Base-by-base conservation (phyloP, 2,329 filamentous ascomycete genomes). In the Aspergillus sp. region DNA sequence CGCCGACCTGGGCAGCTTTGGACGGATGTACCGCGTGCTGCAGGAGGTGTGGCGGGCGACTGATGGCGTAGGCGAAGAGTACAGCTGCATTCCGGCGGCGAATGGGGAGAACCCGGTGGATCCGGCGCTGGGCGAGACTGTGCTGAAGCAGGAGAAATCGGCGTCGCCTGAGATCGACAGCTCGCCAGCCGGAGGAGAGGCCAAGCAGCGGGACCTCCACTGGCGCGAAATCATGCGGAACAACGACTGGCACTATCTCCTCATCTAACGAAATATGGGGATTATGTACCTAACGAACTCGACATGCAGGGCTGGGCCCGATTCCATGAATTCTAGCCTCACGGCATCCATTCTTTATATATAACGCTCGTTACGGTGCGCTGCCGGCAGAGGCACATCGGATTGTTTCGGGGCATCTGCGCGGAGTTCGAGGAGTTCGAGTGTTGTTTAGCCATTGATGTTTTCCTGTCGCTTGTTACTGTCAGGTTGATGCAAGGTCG, bases 211-310 rank as follows among this genome's bases (percentile, higher is more conserved):
- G 55, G 80, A 81, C 66, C 75, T 93, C 62, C 86, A 88, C 78
- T 96, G 89, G 89, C 74, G 89, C 66, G 84, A 93, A 64, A 76
- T 89, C 56, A 94, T 95, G 86, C 77, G 76, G 64, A 76, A 80
- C 66, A 91, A 89, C 67, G 78, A 78, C 48, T 94, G 86, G 88
- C 85, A 93, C 58, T 91, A 86, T 66, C 71, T 95, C 60, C 75
- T 95, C 60, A 88, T 95, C 64, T 94, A 66, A 67, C 19, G 10
- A 22, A 22, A 6, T 22, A 22, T 22, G 19, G 19, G 19, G 19
- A 6, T 22, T 6, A 22, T 22, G 19, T 22, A 22, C 10, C 19
- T 22, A 22, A 22, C 10, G 19, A 22, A 22, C 19, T 22, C 19
- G 19, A 10, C 19, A 22, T 22, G n/a, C n/a, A n/a, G n/a, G n/a